phyloP scores from a whole-genome alignment of 2,329 filamentous ascomycete species.

The Curvularia hawaiiensis region DNA sequence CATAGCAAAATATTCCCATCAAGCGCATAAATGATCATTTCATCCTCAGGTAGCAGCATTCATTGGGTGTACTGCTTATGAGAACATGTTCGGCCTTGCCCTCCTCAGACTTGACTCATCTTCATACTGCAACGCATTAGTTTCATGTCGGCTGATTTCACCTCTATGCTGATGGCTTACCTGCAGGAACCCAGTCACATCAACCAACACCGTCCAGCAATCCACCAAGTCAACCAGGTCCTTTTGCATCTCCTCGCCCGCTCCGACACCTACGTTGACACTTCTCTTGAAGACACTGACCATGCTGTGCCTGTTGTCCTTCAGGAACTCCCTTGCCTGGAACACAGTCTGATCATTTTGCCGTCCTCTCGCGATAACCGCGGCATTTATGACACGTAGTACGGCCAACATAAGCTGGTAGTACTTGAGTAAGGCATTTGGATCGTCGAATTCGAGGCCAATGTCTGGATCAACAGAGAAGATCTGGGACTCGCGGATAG shows the following conservation, averaged over 20 bases:
- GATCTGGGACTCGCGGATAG: slow-evolving; percentile 79
- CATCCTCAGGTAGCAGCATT: background rate
- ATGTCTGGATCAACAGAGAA: slow-evolving; percentile 93
- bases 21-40: background rate
- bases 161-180: slow-evolving; percentile 55
- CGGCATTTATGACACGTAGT: slow-evolving; percentile 79
- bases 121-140: slow-evolving; percentile 34
- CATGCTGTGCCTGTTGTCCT: slow-evolving; percentile 81
- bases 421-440: slow-evolving; percentile 75
- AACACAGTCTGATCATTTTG: slow-evolving; percentile 76
- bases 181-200: slow-evolving; percentile 83
- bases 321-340: slow-evolving; percentile 79
- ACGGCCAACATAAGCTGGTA: slow-evolving; percentile 83
- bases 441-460: slow-evolving; percentile 74
- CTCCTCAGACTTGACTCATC: slow-evolving; percentile 34
- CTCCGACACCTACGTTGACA: slow-evolving; percentile 69
- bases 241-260: slow-evolving; percentile 63
- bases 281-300: slow-evolving; percentile 89
- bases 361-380: slow-evolving; percentile 78
- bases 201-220: slow-evolving; percentile 81
- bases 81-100: slow-evolving; percentile 31
- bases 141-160: background rate
- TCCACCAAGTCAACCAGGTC: slow-evolving; percentile 80
- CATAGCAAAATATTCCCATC: background rate
- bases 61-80: slow-evolving; percentile 3